phyloP scores from a whole-genome alignment of 1,284 basidiomycete genomes.

The Trametes sp. region DNA sequence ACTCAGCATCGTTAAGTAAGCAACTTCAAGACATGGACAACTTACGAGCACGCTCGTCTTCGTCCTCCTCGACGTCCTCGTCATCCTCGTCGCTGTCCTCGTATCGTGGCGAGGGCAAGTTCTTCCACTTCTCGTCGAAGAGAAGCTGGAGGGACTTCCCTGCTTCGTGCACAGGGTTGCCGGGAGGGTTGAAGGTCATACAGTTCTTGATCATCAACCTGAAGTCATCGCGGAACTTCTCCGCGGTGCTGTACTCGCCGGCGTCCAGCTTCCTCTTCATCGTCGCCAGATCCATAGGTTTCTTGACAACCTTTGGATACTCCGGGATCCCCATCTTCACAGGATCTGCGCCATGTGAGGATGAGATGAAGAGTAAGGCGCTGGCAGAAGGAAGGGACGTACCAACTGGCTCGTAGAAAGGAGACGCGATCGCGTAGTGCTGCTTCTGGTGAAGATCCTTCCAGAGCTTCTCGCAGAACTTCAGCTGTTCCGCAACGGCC shows the following conservation, averaged over 20 bases:
- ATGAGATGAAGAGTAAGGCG: too few relatives aligned
- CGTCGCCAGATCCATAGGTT: slow-evolving; percentile 93
- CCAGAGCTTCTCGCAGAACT: slow-evolving; percentile 82
- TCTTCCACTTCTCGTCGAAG: slow-evolving; percentile 93
- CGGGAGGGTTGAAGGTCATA: slow-evolving; percentile 89
- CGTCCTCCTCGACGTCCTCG: slow-evolving; percentile 49
- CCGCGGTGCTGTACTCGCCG: slow-evolving; percentile 77
- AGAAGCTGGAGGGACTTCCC: slow-evolving; percentile 83
- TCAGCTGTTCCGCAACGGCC: slow-evolving; percentile 85
- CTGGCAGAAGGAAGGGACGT: slow-evolving; percentile 43
- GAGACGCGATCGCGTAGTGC: slow-evolving; percentile 76
- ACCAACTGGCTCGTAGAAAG: slow-evolving; percentile 96
- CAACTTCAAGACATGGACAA: slow-evolving; percentile 19
- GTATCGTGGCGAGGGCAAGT: slow-evolving; percentile 70
- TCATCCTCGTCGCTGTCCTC: slow-evolving; percentile 59
- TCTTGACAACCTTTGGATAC: slow-evolving; percentile 90
- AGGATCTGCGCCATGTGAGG: slow-evolving; percentile 57
- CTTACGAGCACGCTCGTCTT: slow-evolving; percentile 62
- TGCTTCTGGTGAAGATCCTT: slow-evolving; percentile 84
- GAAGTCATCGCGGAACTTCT: slow-evolving; percentile 90
- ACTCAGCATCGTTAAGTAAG: slow-evolving; percentile 13
- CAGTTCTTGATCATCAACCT: slow-evolving; percentile 96
- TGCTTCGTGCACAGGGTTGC: slow-evolving; percentile 86
- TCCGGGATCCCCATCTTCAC: slow-evolving; percentile 83
- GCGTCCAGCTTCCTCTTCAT: slow-evolving; percentile 86